phyloP scores from a whole-genome alignment of 2,329 filamentous ascomycete species.

The Fusarium algeriense region DNA sequence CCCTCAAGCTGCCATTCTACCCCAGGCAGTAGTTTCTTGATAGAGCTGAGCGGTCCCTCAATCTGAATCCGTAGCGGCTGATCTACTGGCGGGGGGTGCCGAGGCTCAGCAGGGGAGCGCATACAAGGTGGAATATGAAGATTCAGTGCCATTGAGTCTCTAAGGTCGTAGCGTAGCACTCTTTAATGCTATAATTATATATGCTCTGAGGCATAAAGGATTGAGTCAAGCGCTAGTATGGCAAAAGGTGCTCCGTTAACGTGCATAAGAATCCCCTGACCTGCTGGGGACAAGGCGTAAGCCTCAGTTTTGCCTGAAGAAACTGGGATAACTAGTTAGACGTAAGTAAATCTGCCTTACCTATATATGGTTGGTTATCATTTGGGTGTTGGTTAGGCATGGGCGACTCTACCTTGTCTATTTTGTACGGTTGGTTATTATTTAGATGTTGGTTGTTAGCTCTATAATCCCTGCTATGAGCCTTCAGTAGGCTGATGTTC shows the following conservation, averaged over 20 bases:
- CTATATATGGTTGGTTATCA: too few species aligned
- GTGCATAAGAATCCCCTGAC: background rate
- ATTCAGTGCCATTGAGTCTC: background rate
- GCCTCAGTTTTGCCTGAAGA: too few species aligned
- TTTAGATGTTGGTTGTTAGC: too few species aligned
- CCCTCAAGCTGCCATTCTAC: background rate
- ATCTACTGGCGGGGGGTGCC: background rate
- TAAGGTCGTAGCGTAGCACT: background rate
- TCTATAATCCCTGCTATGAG: too few species aligned
- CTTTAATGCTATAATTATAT: background rate
- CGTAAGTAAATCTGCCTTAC: too few species aligned
- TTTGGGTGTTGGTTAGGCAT: too few species aligned
- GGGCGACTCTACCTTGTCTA: too few species aligned
- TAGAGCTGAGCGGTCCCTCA: background rate
- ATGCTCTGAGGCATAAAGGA: background rate
- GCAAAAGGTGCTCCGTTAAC: background rate
- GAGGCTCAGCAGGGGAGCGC: background rate
- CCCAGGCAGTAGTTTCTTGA: background rate
- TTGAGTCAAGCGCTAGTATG: background rate
- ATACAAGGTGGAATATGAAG: background rate
- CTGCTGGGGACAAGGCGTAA: too few species aligned
- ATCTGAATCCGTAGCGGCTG: background rate
- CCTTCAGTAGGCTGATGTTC: too few species aligned
- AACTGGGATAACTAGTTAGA: too few species aligned
- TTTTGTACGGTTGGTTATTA: too few species aligned